Evolutionary conservation across 2,329 filamentous ascomycete genomes (phyloP).

Genomic region (Scorias spongiosa): DNA sequence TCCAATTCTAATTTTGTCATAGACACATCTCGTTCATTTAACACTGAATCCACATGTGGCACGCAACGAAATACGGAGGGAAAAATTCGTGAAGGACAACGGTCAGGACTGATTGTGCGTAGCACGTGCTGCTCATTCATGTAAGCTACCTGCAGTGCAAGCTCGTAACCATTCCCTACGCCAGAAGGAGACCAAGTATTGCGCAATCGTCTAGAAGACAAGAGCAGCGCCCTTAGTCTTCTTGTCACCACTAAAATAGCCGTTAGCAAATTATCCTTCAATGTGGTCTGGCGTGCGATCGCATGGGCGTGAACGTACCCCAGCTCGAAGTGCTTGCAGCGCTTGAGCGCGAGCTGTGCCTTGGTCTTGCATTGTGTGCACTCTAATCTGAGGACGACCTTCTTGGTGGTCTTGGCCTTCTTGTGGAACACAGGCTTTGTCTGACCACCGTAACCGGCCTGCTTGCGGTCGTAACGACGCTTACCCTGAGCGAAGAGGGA

Average conservation of each 20-base stretch:
- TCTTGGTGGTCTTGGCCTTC: slow-evolving; percentile 99
- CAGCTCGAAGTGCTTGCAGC: slow-evolving; percentile 99
- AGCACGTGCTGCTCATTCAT: neutral
- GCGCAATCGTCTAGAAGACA: slow-evolving; percentile 72
- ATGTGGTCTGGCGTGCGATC: neutral
- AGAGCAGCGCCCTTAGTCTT: slow-evolving; percentile 99
- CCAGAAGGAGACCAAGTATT: slow-evolving; percentile 13
- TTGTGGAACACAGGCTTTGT: slow-evolving; percentile 99
- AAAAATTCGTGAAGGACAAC: neutral
- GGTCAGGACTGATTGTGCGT: neutral
- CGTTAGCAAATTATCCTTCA: slow-evolving; percentile 26
- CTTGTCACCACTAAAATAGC: slow-evolving; percentile 80
- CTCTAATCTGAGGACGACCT: slow-evolving; percentile 96
- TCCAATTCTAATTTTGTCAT: no score
- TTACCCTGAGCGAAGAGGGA: slow-evolving; percentile 97
- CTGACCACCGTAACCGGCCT: slow-evolving; percentile 99
- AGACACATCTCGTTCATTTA: no score
- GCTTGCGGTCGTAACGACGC: slow-evolving; percentile 98
- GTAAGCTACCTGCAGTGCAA: neutral
- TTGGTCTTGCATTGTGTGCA: slow-evolving; percentile 98
- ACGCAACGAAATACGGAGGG: no score
- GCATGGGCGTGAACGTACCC: slow-evolving; percentile 49
- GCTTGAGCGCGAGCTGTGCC: slow-evolving; percentile 94
- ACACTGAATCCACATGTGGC: no score
- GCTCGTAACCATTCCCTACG: neutral